Conservation (phyloP, 2,329 filamentous ascomycete genomes). For the Dactylella cylindrospora region DNA sequence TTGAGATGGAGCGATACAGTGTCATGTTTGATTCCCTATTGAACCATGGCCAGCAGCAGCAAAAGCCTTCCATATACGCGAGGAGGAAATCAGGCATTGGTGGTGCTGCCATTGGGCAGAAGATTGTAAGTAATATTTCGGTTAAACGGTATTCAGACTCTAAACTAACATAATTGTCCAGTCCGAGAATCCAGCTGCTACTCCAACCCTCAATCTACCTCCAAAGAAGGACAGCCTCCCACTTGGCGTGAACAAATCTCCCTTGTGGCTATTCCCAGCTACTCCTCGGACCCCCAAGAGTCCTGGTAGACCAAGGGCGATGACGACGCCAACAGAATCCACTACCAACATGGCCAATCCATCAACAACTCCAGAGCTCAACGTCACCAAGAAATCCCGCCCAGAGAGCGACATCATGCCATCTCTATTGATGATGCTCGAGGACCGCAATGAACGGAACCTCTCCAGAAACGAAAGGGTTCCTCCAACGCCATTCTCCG, state of each 20-base stretch:
- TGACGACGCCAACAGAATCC: conserved; percentile 34
- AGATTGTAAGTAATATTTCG: conserved; percentile 32
- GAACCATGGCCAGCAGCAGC: conserved; percentile 51
- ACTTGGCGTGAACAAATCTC: conserved; percentile 34
- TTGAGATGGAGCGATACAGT: conserved; percentile 84
- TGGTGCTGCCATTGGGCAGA: conserved; percentile 11
- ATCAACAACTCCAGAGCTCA: conserved; percentile 18
- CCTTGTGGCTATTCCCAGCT: conserved; percentile 37
- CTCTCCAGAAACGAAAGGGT: conserved; percentile 15
- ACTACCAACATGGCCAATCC: not conserved
- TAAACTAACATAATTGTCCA: conserved; percentile 2
- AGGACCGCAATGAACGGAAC: conserved; percentile 26
- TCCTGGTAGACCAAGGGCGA: conserved; percentile 32
- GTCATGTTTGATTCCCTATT: conserved; percentile 86
- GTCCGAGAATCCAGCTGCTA: conserved; percentile 45
- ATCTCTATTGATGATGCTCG: conserved; percentile 39
- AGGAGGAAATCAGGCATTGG: conserved; percentile 32
- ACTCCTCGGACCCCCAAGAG: conserved; percentile 41
- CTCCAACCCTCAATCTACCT: conserved; percentile 46
- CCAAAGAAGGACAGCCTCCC: conserved; percentile 32
- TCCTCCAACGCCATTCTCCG: conserved; percentile 41
- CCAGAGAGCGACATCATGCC: conserved; percentile 42
- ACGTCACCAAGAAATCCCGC: conserved; percentile 17
- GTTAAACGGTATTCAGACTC: not conserved
- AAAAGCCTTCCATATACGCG: conserved; percentile 36